These are phyloP conservation scores for Liquidambar formosana DNA, from an alignment of 164 flowering plant genomes.

Conservation along the genomic window DNA sequence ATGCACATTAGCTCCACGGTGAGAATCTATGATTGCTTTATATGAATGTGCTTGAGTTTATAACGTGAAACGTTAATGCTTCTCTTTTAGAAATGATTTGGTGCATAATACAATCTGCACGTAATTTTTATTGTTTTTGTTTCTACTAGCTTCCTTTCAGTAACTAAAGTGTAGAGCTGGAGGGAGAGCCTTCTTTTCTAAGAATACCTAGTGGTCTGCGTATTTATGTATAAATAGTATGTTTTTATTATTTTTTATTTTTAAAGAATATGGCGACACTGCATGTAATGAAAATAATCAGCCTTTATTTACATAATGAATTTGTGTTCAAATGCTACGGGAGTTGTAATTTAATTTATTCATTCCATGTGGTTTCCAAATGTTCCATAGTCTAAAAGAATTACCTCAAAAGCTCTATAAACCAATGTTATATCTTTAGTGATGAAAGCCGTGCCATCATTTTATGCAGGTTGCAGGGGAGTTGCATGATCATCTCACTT, in stretches of 20 bases:
- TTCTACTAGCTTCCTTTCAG: too few species aligned
- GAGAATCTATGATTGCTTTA: slow-evolving; percentile 20
- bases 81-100: background rate
- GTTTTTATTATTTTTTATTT: too few species aligned
- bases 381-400: background rate
- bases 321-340: background rate
- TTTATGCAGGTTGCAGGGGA: slow-evolving; percentile 85
- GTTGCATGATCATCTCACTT: slow-evolving; percentile 58
- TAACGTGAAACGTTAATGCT: background rate
- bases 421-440: background rate
- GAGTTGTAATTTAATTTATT: background rate
- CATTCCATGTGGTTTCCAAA: background rate
- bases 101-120: background rate
- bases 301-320: too few species aligned
- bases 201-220: too few species aligned
- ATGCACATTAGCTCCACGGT: slow-evolving; percentile 99
- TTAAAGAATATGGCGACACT: too few species aligned
- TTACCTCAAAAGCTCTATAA: background rate
- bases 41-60: background rate
- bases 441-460: background rate
- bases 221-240: too few species aligned
- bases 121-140: background rate
- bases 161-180: too few species aligned
- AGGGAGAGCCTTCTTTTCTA: too few species aligned
- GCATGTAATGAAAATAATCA: too few species aligned